These are phyloP conservation scores for Casuarina cunninghamiana DNA, from an alignment of 306 rosid species.

Conservation along the genomic window DNA sequence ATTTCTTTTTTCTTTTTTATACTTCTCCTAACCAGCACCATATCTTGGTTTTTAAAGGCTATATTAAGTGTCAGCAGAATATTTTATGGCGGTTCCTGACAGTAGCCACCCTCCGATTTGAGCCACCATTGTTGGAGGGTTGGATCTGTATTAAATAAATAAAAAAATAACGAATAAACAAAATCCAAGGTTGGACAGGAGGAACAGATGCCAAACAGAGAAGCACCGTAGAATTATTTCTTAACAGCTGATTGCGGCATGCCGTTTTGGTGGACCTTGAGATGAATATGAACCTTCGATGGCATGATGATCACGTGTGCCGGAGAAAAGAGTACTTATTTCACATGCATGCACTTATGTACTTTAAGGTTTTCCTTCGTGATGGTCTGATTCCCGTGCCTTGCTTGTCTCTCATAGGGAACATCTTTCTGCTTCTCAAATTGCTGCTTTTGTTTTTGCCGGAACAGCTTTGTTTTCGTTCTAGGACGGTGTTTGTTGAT, in stretches of 20 bases:
- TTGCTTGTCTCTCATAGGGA: constrained; percentile 17
- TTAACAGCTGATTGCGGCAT: neutral
- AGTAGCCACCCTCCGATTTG: neutral
- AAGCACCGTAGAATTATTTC: no score
- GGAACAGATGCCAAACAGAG: neutral
- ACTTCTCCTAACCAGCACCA: neutral
- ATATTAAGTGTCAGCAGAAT: no score
- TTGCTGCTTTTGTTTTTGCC: constrained; percentile 23
- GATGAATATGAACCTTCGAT: neutral
- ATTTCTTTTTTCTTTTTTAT: neutral
- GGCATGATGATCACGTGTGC: constrained; percentile 24
- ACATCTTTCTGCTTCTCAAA: neutral
- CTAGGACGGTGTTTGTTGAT: neutral
- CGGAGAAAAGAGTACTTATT: neutral
- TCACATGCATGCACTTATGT: constrained; percentile 12
- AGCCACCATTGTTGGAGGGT: neutral
- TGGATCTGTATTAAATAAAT: neutral
- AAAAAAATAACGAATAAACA: neutral
- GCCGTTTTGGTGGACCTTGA: neutral
- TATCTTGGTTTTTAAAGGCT: neutral
- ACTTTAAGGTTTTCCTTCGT: constrained; percentile 6
- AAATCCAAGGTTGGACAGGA: neutral
- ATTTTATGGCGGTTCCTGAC: neutral
- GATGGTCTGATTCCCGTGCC: neutral
- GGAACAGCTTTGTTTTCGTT: constrained; percentile 2